These are phyloP conservation scores for Gardenia jasminoides DNA, from an alignment of 257 asterid genomes.

Conservation along the genomic window DNA sequence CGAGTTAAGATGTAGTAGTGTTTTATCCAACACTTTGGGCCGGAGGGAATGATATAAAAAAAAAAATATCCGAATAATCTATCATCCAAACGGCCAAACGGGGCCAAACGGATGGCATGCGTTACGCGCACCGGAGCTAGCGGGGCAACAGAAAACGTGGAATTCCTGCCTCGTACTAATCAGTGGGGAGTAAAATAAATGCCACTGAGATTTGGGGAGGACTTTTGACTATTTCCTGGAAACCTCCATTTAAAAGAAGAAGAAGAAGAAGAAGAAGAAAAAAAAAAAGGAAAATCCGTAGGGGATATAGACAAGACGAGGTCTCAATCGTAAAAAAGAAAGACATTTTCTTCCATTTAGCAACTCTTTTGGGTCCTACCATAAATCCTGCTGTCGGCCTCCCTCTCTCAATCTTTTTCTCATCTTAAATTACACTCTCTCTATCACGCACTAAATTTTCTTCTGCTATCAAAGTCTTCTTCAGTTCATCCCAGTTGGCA, in stretches of 20 bases:
- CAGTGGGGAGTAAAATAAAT: background rate
- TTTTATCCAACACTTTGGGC: too few species aligned
- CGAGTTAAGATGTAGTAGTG: too few species aligned
- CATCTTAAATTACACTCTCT: too few species aligned
- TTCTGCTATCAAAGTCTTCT: background rate
- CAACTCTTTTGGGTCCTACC: background rate
- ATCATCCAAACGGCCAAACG: too few species aligned
- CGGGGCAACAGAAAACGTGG: background rate
- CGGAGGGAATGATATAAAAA: too few species aligned
- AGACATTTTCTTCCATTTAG: background rate
- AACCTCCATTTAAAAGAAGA: too few species aligned
- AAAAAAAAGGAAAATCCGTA: too few species aligned
- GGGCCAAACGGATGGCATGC: too few species aligned
- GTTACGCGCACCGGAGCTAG: too few species aligned
- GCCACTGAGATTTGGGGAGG: conserved; percentile 8
- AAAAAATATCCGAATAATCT: too few species aligned
- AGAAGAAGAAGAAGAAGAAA: too few species aligned
- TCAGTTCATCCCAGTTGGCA: background rate
- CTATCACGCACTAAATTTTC: background rate
- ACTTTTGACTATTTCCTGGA: too few species aligned
- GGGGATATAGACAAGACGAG: background rate
- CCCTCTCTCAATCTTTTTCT: background rate
- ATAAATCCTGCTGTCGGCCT: conserved; percentile 9
- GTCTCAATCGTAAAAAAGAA: background rate
- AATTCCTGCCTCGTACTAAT: background rate